Evolutionary conservation across 2,329 filamentous ascomycete species (phyloP).

Genomic region (Sclerotinia borealis): DNA sequence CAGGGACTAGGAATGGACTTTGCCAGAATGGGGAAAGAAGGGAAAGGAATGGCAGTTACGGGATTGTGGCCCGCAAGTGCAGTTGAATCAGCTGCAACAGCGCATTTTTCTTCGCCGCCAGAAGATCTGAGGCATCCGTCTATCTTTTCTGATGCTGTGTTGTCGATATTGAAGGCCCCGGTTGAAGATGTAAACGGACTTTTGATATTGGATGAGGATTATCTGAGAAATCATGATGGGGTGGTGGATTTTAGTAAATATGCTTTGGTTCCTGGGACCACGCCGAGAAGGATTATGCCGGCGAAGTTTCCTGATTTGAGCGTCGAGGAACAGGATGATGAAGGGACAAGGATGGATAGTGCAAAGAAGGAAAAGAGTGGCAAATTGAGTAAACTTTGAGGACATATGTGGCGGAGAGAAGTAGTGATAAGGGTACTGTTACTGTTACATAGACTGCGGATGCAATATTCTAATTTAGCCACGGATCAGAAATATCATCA

Average conservation of each 20-base stretch:
- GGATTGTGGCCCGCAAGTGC: slow-evolving; percentile 76
- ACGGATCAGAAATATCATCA: too few relatives aligned
- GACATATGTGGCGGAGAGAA: not conserved
- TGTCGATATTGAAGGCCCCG: slow-evolving; percentile 62
- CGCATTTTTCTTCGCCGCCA: slow-evolving; percentile 32
- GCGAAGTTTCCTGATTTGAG: slow-evolving; percentile 56
- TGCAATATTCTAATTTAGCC: too few relatives aligned
- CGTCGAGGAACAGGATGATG: slow-evolving; percentile 74
- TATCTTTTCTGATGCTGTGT: slow-evolving; percentile 74
- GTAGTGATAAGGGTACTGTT: not conserved
- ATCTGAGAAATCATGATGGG: slow-evolving; percentile 57
- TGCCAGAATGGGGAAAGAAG: slow-evolving; percentile 48
- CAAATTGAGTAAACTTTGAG: slow-evolving; percentile 16
- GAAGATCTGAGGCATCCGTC: slow-evolving; percentile 60
- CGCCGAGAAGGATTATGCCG: slow-evolving; percentile 75
- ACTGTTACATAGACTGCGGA: too few relatives aligned
- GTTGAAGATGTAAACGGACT: slow-evolving; percentile 60
- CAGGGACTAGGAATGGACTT: slow-evolving; percentile 82
- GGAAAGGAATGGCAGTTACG: slow-evolving; percentile 67
- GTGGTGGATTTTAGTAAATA: slow-evolving; percentile 70
- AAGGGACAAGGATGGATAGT: slow-evolving; percentile 68
- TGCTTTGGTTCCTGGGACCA: slow-evolving; percentile 55
- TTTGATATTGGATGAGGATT: slow-evolving; percentile 74
- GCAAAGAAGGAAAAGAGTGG: slow-evolving; percentile 27
- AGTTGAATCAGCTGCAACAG: slow-evolving; percentile 71